Base-by-base conservation (phyloP, 2,329 filamentous ascomycete species). In the Chrysoporthe deuterocubensis region DNA sequence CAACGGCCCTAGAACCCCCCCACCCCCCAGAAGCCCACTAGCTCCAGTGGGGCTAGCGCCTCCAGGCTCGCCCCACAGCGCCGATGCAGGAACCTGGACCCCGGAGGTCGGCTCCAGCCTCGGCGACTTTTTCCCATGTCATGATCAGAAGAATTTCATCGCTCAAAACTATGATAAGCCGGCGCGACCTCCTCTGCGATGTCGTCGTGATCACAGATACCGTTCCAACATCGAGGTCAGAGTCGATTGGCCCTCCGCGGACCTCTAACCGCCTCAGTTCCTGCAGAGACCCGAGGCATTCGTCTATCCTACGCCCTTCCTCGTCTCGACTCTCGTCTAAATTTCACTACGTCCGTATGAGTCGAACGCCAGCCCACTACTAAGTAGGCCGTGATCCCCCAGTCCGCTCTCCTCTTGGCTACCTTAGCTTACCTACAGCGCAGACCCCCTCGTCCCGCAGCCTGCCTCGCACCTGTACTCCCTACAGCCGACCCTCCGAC, bases 21-120 rank as follows among this genome's bases (percentile, higher is more conserved):
- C n/a, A n/a, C 46, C 13, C 46, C 46, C n/a, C n/a, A n/a, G 40
- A 21, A 18, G 9, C 37, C 57, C 21, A 26, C 57, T 42, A 26
- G n/a, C 34, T 26, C n/a, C 57, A 26, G 40, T 44, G 40, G 6
- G 21, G 7, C n/a, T 43, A 40, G 57, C 18, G 18, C 40, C 34
- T 9, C 7, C 18, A 13, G 3, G 40, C 4, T 18, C 32, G 4
- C 57, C 42, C n/a, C 37, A 60, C n/a, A 40, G 44, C 9, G 62
- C 69, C 64, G 56, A 65, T 64, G 62, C 66, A 65, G 66, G 66
- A 61, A 66, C 67, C 37, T 26, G 46, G 48, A 26, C 59, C 18
- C 60, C 62, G 62, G 54, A 37, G 32, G 56, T 63, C 61, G 61
- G 61, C 48, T 52, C 4, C 37, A 21, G 50, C 62, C 11, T 64